Percentiles rank a stretch among this genome's conserved stretches.
phyloP scores from a whole-genome alignment of 768 basidiomycete genomes.

The Phylloporus scabripes region DNA sequence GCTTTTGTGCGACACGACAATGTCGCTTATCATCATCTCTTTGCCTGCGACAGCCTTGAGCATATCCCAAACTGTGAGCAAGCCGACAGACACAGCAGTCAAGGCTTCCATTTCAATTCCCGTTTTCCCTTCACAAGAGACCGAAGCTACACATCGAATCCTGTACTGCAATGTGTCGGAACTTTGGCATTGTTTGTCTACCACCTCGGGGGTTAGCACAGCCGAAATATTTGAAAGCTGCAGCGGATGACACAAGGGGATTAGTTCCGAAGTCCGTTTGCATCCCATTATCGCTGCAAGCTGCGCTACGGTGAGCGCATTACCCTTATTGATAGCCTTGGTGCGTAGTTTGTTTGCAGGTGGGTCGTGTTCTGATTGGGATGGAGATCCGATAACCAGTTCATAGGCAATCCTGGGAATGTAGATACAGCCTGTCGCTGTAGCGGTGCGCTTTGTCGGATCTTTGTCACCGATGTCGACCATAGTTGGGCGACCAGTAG shows the following conservation, averaged over 20 bases:
- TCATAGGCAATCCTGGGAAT: conserved; percentile 62
- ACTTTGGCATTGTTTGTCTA: background rate
- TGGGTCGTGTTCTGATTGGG: conserved; percentile 2
- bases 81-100: conserved; percentile 71
- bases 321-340: conserved; percentile 61
- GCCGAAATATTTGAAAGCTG: conserved; percentile 65
- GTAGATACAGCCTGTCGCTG: conserved; percentile 66
- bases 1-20: conserved; percentile 59
- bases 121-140: conserved; percentile 73
- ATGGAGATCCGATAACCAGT: conserved; percentile 41
- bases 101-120: conserved; percentile 94
- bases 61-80: conserved; percentile 92
- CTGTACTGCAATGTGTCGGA: conserved; percentile 33
- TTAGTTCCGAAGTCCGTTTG: conserved; percentile 77
- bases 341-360: conserved; percentile 33
- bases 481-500: conserved; percentile 69
- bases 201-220: conserved; percentile 45
- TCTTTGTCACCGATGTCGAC: conserved; percentile 71
- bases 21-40: conserved; percentile 74
- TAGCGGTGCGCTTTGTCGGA: conserved; percentile 61
- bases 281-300: conserved; percentile 85
- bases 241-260: conserved; percentile 88
- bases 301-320: conserved; percentile 70
- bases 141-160: conserved; percentile 61
- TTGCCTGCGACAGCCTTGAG: conserved; percentile 85